phyloP scores from a whole-genome alignment of 345 rosid species.

The Lepidium sativum region DNA sequence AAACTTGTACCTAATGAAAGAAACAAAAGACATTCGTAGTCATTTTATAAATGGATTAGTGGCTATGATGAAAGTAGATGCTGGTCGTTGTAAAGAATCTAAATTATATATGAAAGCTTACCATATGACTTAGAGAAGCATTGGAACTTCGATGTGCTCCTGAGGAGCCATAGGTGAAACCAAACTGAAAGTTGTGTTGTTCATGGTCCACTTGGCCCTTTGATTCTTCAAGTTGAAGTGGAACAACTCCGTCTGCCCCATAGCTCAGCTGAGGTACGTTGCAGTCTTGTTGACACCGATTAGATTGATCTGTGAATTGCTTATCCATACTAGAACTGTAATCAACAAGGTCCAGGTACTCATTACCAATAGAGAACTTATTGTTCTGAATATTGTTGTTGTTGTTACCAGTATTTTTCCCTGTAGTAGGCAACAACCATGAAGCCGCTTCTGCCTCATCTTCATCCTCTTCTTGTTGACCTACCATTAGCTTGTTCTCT shows the following conservation, averaged over 20 bases:
- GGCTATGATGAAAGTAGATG: background rate
- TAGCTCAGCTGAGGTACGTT: constrained; percentile 13
- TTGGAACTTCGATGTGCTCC: constrained; percentile 34
- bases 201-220: constrained; percentile 6
- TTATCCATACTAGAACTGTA: constrained; percentile 33
- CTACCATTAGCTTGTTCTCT: constrained; percentile 29
- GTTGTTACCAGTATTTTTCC: constrained; percentile 30
- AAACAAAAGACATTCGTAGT: background rate
- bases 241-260: constrained; percentile 22
- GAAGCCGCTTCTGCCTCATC: constrained; percentile 85
- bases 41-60: background rate
- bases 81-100: background rate
- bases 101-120: background rate
- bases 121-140: constrained; percentile 48
- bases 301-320: constrained; percentile 6
- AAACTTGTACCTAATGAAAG: background rate
- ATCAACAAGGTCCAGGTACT: constrained; percentile 67
- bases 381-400: constrained; percentile 19
- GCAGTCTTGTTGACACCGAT: constrained; percentile 12
- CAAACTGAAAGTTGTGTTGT: constrained; percentile 36
- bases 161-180: constrained; percentile 48
- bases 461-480: constrained; percentile 42
- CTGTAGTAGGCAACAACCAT: constrained; percentile 49
- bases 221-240: constrained; percentile 9
- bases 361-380: constrained; percentile 47